These are phyloP conservation scores for Melastoma malabathricum DNA, from an alignment of 345 rosid genomes.

Conservation along the genomic window DNA sequence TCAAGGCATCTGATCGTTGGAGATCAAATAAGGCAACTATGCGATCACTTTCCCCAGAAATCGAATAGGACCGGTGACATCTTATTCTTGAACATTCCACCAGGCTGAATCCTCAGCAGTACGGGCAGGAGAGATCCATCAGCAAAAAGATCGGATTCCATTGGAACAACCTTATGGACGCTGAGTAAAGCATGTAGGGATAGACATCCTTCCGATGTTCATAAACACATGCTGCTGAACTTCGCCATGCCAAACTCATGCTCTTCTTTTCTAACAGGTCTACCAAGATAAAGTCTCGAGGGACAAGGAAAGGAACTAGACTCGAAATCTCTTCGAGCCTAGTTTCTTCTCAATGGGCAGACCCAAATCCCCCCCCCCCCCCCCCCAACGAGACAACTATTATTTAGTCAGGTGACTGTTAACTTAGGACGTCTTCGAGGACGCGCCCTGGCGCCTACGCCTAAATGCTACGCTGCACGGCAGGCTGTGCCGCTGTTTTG, in stretches of 20 bases:
- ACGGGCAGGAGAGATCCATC: conserved; percentile 47
- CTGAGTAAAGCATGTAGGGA: conserved; percentile 50
- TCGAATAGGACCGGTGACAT: conserved; percentile 69
- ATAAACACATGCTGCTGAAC: too few species aligned
- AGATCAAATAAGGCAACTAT: conserved; percentile 28
- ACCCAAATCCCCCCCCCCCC: too few species aligned
- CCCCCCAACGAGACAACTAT: too few species aligned
- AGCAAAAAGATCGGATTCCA: conserved; percentile 51
- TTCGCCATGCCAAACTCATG: too few species aligned
- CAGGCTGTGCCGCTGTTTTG: too few species aligned
- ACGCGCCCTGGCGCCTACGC: too few species aligned
- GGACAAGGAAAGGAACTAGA: conserved; percentile 65
- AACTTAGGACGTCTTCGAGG: too few species aligned
- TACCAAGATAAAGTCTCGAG: conserved; percentile 57
- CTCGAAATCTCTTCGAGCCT: conserved; percentile 54
- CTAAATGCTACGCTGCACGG: too few species aligned
- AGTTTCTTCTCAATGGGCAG: conserved; percentile 17
- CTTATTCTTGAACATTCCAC: conserved; percentile 68
- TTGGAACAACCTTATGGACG: conserved; percentile 60
- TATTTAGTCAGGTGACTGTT: too few species aligned
- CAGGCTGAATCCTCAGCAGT: conserved; percentile 38
- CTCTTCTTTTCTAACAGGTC: conserved; percentile 20
- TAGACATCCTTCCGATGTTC: neutral
- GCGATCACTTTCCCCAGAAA: conserved; percentile 54
- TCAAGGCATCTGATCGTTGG: conserved; percentile 27